These are phyloP conservation scores for Globisporangium uncinulatum DNA, from an alignment of 352 stramenopile genomes.

Conservation along the genomic window DNA sequence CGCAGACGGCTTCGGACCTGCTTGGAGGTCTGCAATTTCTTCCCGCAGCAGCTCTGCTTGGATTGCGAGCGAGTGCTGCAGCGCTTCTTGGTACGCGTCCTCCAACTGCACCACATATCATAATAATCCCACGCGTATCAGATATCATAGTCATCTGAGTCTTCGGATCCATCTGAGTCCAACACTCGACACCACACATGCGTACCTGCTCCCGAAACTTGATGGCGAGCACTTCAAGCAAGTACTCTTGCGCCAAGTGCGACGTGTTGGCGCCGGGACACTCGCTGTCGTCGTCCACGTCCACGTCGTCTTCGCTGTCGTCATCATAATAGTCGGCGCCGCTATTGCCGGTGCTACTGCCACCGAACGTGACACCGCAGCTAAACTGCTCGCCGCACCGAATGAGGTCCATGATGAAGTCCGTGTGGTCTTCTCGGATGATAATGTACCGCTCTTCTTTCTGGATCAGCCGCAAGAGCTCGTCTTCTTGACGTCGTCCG, in stretches of 20 bases:
- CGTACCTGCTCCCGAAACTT: constrained; percentile 75
- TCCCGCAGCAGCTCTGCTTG: constrained; percentile 70
- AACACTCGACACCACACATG: background rate
- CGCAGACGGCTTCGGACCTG: constrained; percentile 41
- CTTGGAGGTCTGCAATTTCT: constrained; percentile 62
- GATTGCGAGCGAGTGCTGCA: constrained; percentile 70
- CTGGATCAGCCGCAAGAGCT: constrained; percentile 67
- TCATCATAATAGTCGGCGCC: constrained; percentile 23
- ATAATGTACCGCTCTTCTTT: constrained; percentile 83
- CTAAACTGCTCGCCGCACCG: constrained; percentile 74
- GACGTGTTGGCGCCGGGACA: constrained; percentile 74
- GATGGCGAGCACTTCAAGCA: constrained; percentile 72
- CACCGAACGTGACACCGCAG: constrained; percentile 44
- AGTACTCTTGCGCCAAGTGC: constrained; percentile 68
- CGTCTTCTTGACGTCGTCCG: constrained; percentile 58
- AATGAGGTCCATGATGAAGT: constrained; percentile 80
- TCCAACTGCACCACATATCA: constrained; percentile 33
- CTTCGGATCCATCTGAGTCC: background rate
- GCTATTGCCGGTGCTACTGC: constrained; percentile 10
- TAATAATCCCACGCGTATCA: background rate
- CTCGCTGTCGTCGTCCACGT: constrained; percentile 56
- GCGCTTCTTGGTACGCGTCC: constrained; percentile 66
- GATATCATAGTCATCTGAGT: no score
- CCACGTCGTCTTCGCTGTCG: constrained; percentile 35
- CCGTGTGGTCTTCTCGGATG: constrained; percentile 73